phyloP scores from a whole-genome alignment of 495 filamentous ascomycete species.

The Penicillium bovifimosum region DNA sequence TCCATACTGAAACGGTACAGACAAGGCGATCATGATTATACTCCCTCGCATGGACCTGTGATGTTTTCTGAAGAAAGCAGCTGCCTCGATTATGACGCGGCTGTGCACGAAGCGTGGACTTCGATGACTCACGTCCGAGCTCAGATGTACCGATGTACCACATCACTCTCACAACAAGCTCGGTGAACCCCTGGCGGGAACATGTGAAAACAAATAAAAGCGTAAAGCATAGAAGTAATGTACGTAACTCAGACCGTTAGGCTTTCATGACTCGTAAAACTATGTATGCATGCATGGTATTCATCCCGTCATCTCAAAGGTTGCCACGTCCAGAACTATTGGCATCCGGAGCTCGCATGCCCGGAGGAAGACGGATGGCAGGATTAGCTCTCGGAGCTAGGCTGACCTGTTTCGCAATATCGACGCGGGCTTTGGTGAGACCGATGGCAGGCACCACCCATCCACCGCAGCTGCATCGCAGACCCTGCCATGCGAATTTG shows the following conservation, averaged over 20 bases:
- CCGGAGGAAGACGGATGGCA: slow-evolving; percentile 38
- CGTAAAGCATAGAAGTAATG: neutral
- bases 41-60: neutral
- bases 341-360: slow-evolving; percentile 28
- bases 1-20: neutral
- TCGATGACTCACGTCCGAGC: neutral
- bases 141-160: neutral
- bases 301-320: slow-evolving; percentile 19
- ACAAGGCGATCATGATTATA: neutral
- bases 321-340: slow-evolving; percentile 28
- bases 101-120: neutral
- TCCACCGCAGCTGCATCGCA: slow-evolving; percentile 83
- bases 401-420: slow-evolving; percentile 44
- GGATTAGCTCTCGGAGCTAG: slow-evolving; percentile 14
- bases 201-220: neutral
- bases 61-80: neutral
- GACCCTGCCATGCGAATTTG: slow-evolving; percentile 91
- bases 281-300: slow-evolving; percentile 9
- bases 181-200: neutral
- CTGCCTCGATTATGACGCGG: neutral
- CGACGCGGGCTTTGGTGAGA: slow-evolving; percentile 72
- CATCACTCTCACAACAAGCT: neutral
- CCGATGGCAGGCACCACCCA: slow-evolving; percentile 93
- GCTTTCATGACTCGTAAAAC: slow-evolving; percentile 17
- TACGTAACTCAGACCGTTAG: neutral